Base-by-base conservation (phyloP, 2,329 filamentous ascomycete species). In the Cryoendolithus antarcticus region DNA sequence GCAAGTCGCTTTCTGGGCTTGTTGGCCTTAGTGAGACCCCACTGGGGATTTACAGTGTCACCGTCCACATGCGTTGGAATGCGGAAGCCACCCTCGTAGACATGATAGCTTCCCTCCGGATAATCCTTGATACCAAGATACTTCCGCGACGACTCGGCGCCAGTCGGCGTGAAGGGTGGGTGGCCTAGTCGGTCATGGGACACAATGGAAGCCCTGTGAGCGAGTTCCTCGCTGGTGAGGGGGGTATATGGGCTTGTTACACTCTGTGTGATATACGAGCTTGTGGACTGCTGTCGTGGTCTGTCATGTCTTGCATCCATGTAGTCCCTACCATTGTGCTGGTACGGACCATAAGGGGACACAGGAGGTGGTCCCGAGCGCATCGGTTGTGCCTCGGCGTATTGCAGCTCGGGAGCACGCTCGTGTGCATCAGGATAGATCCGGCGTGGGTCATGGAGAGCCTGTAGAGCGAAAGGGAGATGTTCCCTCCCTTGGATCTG, bases 21-120 rank as follows among this genome's bases (percentile, higher is more conserved):
- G 9, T 88, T 88, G 2, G 88, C 86, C 63, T 94, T 94, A 29
- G 88, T 94, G 7, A 93, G 78, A 10, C 88, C 86, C 88, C 88
- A 94, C 49, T 85, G 83, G 1, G 86, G 84, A 57, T 93, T 94
- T 37, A 94, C 86, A 1, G 71, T 71, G 56, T 93, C 83, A 11
- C 86, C 86, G 51, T 93, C 84, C 46, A 93, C 88, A 21, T 50
- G 44, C 1, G 54, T 54, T 2, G 55, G 55, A 15, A 57, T 54
- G 30, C 55, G 51, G 34, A 44, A 50, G 15, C 55, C 55, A 6
- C 51, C 53, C 34, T 58, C 55, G 41, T 57, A 58, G 4, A 57
- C 33, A 38, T 57, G 53, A 35, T 48, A 57, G 2, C 41, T 37
- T 3, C 55, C 55, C 39, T 58, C 54, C 9, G 48, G 46, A 4